Evolutionary conservation across 257 asterid genomes (phyloP), one percentile per base, ranked within the genome.

Genomic region (Forsythia viridissima): DNA sequence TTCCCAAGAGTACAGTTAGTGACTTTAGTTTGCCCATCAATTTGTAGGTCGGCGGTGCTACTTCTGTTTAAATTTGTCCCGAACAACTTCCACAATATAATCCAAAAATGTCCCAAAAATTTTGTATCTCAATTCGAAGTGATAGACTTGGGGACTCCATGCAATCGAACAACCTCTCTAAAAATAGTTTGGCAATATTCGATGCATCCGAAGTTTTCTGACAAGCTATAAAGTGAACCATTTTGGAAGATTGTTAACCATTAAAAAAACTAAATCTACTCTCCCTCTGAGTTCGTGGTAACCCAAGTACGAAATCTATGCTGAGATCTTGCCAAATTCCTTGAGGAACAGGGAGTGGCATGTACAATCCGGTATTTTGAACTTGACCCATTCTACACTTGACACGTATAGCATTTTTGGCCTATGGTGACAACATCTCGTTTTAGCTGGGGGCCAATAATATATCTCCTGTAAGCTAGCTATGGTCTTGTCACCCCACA

Each of bases 241-340:
- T 66, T 5, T 80, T 74, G 3, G 79, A 73, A 24, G 74, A 80
- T 3, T 4, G 21, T 80, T 51, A 16, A 74, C 76, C 41, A 74
- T 74, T 0, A 37, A 0, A 12, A 80, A 61, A 4, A 73, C 0
- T 1, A 46, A 80, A 43, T 66, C 61, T 18, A 12, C 39, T n/a
- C 70, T 63, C 1, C 34, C 13, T 70, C 2, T 68, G 76, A 0
- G 75, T 74, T 15, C 46, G 4, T 3, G 70, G 71, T 0, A 73
- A 43, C 5, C 76, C 70, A 13, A 68, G 16, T 0, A 74, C 42
- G 9, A 80, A 66, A 24, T 74, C 48, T 61, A 74, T 37, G 0
- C 41, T 10, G 9, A 72, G 12, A 51, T 74, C 75, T 46, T 67
- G 40, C 63, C 67, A 48, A n/a, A 68, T 74, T 4, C 8, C 3